Conservation (phyloP, 495 filamentous ascomycete genomes). For the Aspergillus ostianus region DNA sequence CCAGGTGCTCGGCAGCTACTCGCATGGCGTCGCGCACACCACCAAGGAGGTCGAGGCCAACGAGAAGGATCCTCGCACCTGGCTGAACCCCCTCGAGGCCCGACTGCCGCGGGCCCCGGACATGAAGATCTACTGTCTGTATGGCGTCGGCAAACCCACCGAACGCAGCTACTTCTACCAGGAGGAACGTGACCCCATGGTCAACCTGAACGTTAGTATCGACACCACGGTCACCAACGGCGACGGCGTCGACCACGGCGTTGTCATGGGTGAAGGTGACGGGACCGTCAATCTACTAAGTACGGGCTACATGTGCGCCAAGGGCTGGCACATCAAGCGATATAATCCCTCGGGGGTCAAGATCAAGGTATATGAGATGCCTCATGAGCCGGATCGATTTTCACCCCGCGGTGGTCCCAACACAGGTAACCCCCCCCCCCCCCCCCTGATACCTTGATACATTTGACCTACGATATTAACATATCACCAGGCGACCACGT, state of each 20-base stretch:
- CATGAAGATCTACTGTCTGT: conserved; percentile 98
- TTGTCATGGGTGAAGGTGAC: conserved; percentile 91
- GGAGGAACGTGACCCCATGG: conserved; percentile 60
- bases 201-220: conserved; percentile 81
- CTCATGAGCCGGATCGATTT: conserved; percentile 91
- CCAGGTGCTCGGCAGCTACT: conserved; percentile 71
- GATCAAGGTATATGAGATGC: conserved; percentile 90
- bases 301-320: conserved; percentile 92
- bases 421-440: conserved; percentile 54
- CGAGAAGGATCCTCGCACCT: conserved; percentile 76
- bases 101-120: conserved; percentile 84
- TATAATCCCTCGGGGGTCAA: conserved; percentile 85
- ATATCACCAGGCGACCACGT: conserved; percentile 74
- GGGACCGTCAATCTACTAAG: conserved; percentile 89
- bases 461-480: conserved; percentile 4
- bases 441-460: not conserved
- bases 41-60: conserved; percentile 80
- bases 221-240: conserved; percentile 74
- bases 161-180: conserved; percentile 92
- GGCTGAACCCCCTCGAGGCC: conserved; percentile 93
- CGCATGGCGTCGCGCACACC: conserved; percentile 83
- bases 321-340: conserved; percentile 85
- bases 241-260: conserved; percentile 74
- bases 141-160: conserved; percentile 87
- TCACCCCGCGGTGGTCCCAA: conserved; percentile 90